Base-by-base conservation (phyloP, 2,329 filamentous ascomycete species). In the Fusarium temperatum region DNA sequence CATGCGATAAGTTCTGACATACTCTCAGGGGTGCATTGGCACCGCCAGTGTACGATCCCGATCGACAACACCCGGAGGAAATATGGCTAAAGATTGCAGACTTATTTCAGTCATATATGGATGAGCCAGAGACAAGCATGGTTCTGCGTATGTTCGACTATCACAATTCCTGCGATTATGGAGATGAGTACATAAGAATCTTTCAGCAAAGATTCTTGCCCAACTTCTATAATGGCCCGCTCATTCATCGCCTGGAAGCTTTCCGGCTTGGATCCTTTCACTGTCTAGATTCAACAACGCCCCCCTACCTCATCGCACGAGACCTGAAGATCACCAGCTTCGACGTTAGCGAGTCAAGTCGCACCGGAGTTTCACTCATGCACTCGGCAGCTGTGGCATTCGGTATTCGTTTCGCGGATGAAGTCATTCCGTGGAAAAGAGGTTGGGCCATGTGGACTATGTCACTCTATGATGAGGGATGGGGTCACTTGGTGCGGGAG, bases 381-480 rank as follows among this genome's bases (percentile, higher is more conserved):
- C 79, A 81, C 20, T 80, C 79, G 0, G 58, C 28, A 2, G 79
- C 77, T 2, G 17, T 80, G 17, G 68, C 67, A 1, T 15, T 80
- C 12, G 41, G 77, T 1, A 75, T 73, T 5, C 67, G 75, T 2
- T 75, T 70, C 36, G 65, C 78, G 0, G 72, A 79, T 12, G 63
- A 73, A 2, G 14, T 66, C 2, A 5, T 77, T 4, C 64, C 63
- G 3, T 62, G 9, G 9, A 28, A 28, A 13, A 62, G 58, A 32
- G 48, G 22, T 2, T 32, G 22, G 35, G 36, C 28, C 15, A 53
- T 57, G 36, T 64, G 65, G 38, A 18, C 3, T 10, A 8, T 63
- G 20, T 35, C 36, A 2, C 47, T 11, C 4, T 77, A 68, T 24
- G 38, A 20, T 5, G 60, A 58, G 0, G 11, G 9, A 3, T 80